These are phyloP conservation scores for Reutealis trisperma DNA, from an alignment of 345 rosid species.

Conservation along the genomic window DNA sequence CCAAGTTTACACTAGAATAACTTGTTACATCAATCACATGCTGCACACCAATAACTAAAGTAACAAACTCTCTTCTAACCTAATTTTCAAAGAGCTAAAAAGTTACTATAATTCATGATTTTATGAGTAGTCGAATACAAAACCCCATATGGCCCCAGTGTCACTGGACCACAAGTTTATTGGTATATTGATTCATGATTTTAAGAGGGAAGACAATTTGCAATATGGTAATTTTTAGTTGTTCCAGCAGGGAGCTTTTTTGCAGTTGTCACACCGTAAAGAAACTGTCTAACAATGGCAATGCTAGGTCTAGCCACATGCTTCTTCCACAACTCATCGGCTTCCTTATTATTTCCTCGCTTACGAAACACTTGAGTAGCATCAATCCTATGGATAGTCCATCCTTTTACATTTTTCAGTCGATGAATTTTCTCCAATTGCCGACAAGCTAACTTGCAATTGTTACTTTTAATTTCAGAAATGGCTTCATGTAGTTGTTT, in stretches of 20 bases:
- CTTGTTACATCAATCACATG: too few relatives aligned
- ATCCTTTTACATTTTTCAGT: conserved; percentile 50
- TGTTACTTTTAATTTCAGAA: conserved; percentile 54
- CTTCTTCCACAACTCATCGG: conserved; percentile 66
- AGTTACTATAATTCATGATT: too few relatives aligned
- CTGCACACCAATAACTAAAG: too few relatives aligned
- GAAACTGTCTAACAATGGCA: conserved; percentile 57
- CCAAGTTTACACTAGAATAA: too few relatives aligned
- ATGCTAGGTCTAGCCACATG: conserved; percentile 56
- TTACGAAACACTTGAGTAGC: conserved; percentile 58
- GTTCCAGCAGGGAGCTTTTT: conserved; percentile 3
- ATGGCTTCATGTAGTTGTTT: conserved; percentile 51
- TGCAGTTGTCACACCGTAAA: conserved; percentile 19
- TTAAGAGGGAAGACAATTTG: conserved; percentile 43
- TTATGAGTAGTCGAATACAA: too few relatives aligned
- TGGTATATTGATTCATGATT: neutral
- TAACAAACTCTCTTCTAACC: too few relatives aligned
- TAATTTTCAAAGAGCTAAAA: too few relatives aligned
- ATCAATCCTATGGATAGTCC: conserved; percentile 69
- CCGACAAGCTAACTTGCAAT: conserved; percentile 48
- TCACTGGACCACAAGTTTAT: too few relatives aligned
- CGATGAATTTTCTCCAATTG: conserved; percentile 66
- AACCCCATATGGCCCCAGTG: too few relatives aligned
- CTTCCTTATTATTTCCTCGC: conserved; percentile 30
- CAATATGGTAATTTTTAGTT: conserved; percentile 25